Evolutionary conservation across 1,284 basidiomycete genomes (phyloP).

Genomic region (Phylloboletellus chloephorus): DNA sequence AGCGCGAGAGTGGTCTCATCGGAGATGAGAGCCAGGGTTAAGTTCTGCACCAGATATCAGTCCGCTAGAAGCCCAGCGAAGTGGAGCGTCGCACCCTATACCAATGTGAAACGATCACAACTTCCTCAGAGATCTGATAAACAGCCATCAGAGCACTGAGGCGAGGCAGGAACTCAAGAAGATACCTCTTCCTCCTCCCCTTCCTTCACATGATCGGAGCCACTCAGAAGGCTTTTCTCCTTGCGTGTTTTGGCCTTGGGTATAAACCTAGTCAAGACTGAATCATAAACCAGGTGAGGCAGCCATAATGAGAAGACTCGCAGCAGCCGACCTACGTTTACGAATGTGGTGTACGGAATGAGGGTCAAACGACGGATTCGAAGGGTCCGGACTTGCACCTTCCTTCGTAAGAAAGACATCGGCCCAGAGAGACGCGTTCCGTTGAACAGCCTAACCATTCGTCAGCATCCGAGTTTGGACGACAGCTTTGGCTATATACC

Average conservation of each 20-base stretch:
- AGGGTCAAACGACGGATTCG: constrained; percentile 46
- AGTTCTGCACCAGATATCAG: constrained; percentile 48
- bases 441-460: constrained; percentile 57
- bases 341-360: constrained; percentile 67
- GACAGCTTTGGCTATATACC: constrained; percentile 38
- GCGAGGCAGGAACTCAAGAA: constrained; percentile 1
- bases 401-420: constrained; percentile 79
- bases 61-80: neutral
- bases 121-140: constrained; percentile 35
- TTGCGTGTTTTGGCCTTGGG: constrained; percentile 70
- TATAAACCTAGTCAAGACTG: constrained; percentile 82
- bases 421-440: constrained; percentile 81
- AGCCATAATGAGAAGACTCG: neutral
- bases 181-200: constrained; percentile 45
- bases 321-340: constrained; percentile 55
- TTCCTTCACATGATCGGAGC: constrained; percentile 34
- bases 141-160: constrained; percentile 14
- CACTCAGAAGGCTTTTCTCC: constrained; percentile 75
- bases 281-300: constrained; percentile 10
- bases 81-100: constrained; percentile 46
- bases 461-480: constrained; percentile 5
- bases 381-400: constrained; percentile 60
- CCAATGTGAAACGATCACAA: constrained; percentile 79
- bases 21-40: constrained; percentile 85
- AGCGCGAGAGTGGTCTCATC: constrained; percentile 56